Evolutionary conservation across 78 protist species (phyloP), one percentile per base, ranked within the genome.

Genomic region (Speleostelium caveatum): DNA sequence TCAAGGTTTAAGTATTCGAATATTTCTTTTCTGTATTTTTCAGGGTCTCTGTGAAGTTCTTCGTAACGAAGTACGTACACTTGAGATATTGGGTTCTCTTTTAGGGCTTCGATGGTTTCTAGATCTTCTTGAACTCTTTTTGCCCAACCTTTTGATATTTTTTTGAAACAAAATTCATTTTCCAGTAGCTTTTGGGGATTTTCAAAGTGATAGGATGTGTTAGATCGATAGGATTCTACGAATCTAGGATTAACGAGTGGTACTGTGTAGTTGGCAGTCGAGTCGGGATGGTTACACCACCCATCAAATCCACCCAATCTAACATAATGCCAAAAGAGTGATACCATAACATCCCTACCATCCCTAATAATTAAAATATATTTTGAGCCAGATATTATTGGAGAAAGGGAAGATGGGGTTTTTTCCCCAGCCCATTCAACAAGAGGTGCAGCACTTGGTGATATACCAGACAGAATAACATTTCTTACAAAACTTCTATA

Each of bases 271-370:
- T 49, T 73, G 1, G 36, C 26, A 28, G 16, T 26, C 26, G 30
- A 16, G 21, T 72, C 35, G 14, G 33, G n/a, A 12, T 35, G 53
- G 33, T 79, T 79, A 69, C 91, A 83, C 91, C 91, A 83, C 22
- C 69, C 66, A 24, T 83, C 91, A 41, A 83, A 83, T 5, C 91
- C 91, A 59, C 91, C 91, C 17, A 83, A 39, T 71, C 91, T 67
- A 24, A 83, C 79, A 42, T 59, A 83, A 26, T 83, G 91, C 91
- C 91, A 83, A 69, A 83, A 83, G 26, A 83, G 51, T 10, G 72
- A 56, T 2, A 71, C 65, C 0, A 83, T 36, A 4, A 83, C 91
- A 69, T 83, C 91, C 22, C 91, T 26, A n/a, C 91, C 91, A 69
- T 83, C 91, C n/a, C 91, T 33, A 19, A 69, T 26, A 0, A 83